Base-by-base conservation (phyloP, 257 asterid species). In the Fraxinus anomala region DNA sequence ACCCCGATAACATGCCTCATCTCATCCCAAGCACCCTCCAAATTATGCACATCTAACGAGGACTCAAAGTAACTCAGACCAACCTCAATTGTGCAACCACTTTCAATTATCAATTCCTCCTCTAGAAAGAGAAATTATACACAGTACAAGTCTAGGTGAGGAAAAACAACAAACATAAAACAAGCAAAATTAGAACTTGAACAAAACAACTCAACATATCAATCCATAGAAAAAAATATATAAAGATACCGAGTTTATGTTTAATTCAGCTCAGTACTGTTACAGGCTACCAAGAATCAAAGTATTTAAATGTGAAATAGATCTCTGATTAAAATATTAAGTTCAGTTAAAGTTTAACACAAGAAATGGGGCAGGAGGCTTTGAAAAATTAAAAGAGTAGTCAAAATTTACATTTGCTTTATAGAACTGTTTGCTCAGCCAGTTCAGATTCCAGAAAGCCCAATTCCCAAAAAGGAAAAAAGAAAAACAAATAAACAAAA, bases 1-100 rank as follows among this genome's bases (percentile, higher is more conserved):
- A 84, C 77, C 83, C 88, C 37, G 94, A 85, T 82, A 87, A 71
- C 95, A 90, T 90, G 84, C 90, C 95, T 90, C 95, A 90, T 90
- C 89, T 88, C 95, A 89, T 85, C 90, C 92, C 87, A 84, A 88
- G 73, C 86, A 85, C 89, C 89, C 87, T 77, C 91, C 84, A 79
- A 85, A 47, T 34, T 37, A 79, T 81, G 84, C 75, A 76, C 94
- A 86, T 89, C 85, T 87, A 82, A 66, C 37, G 75, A 75, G 78
- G 34, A 78, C 81, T 56, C 37, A 21, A 70, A 63, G 71, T 30
- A 79, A 84, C 75, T 37, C 33, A 10, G 10, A 40, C 71, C 70
- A 61, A 72, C 21, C 78, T 44, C 68, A 13, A 31, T 14, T 28
- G 36, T 36, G 42, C 42, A 63, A 26, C 4, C 24, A 70, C 23